A percentile compares a stretch with the other conserved stretches of the same genome.
Conservation (phyloP, 805 yeast species). For the Priceomyces fermenticarens region DNA sequence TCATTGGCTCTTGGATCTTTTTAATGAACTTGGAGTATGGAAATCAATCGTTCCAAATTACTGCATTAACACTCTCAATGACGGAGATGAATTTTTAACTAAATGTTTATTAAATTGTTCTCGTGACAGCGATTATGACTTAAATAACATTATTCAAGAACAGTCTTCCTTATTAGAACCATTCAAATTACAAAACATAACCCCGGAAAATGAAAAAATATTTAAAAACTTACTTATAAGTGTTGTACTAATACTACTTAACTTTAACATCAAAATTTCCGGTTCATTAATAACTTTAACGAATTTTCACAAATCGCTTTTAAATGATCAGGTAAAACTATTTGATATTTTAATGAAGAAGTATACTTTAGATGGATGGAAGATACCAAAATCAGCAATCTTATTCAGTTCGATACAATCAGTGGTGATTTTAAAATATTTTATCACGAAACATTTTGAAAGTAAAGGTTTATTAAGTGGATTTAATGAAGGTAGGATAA, state of each 20-base stretch:
- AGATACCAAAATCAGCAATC: constrained; percentile 18
- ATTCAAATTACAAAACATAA: constrained; percentile 9
- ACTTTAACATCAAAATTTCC: constrained; percentile 16
- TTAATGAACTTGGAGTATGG: constrained; percentile 39
- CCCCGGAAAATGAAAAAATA: constrained; percentile 9
- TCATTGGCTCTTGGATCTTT: constrained; percentile 38
- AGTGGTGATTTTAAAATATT: constrained; percentile 26
- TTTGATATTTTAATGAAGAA: constrained; percentile 26
- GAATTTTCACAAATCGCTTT: constrained; percentile 10
- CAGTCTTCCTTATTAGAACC: constrained; percentile 25
- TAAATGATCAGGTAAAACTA: constrained; percentile 31
- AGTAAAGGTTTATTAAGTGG: neutral
- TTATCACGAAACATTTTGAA: constrained; percentile 18
- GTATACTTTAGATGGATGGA: constrained; percentile 5
- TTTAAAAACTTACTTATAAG: constrained; percentile 31
- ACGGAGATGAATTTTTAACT: constrained; percentile 19
- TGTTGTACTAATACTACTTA: constrained; percentile 25
- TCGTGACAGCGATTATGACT: constrained; percentile 6
- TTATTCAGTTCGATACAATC: constrained; percentile 28
- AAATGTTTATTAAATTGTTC: constrained; percentile 32
- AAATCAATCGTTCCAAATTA: constrained; percentile 32
- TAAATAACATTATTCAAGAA: constrained; percentile 10
- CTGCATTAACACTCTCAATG: constrained; percentile 18
- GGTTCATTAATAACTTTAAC: constrained; percentile 9
- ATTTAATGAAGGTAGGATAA: neutral